These are phyloP conservation scores for Coemansia sp. DNA, from an alignment of 192 early-diverging fungal genomes.

Conservation along the genomic window DNA sequence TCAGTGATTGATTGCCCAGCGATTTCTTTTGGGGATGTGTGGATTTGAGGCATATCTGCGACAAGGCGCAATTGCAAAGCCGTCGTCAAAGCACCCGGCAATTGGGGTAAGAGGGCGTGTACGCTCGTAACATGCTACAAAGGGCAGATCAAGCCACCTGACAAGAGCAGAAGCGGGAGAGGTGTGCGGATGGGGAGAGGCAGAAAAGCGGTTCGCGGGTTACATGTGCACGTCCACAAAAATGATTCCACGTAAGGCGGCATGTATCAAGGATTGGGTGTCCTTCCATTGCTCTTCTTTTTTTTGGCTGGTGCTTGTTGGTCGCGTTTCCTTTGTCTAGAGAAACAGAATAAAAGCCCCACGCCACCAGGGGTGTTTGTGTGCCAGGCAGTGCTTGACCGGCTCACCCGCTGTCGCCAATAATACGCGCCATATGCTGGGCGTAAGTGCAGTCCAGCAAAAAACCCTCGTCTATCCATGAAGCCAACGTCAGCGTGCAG, in stretches of 20 bases:
- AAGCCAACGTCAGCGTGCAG: background rate
- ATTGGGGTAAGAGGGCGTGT: background rate
- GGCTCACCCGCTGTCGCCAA: no score
- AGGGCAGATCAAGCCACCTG: constrained; percentile 5
- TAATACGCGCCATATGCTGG: no score
- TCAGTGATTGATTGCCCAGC: background rate
- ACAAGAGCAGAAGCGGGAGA: background rate
- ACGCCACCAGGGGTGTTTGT: background rate
- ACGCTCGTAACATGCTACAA: background rate
- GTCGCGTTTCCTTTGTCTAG: background rate
- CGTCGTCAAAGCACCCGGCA: background rate
- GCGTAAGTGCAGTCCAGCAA: no score
- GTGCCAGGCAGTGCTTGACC: background rate
- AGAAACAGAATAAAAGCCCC: background rate
- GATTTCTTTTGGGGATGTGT: background rate
- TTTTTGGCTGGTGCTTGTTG: background rate
- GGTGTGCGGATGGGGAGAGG: background rate
- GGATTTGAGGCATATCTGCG: background rate
- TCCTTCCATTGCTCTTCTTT: background rate
- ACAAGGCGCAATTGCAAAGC: background rate
- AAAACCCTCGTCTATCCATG: background rate
- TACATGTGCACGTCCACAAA: background rate
- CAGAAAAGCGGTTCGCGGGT: background rate
- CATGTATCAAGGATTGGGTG: background rate
- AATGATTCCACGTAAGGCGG: background rate